Percentiles rank a stretch among this genome's conserved stretches.
phyloP scores from a whole-genome alignment of 345 rosid species.

The Zanthoxylum bungeanum region DNA sequence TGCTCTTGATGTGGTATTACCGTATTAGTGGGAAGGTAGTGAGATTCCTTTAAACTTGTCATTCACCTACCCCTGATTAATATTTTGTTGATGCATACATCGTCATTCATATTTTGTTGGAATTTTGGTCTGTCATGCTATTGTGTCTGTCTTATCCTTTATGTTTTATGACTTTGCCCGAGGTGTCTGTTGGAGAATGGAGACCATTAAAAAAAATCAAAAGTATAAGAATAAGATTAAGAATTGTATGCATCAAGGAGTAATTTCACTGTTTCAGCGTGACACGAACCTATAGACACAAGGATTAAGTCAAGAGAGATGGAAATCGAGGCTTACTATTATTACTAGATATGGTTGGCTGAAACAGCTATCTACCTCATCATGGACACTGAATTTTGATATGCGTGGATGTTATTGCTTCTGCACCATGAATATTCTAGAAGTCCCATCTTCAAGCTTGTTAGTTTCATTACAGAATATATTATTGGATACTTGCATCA shows the following conservation, averaged over 20 bases:
- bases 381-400: not conserved
- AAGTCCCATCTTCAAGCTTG: not conserved
- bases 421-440: too few relatives aligned
- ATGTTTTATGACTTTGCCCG: not conserved
- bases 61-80: too few relatives aligned
- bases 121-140: not conserved
- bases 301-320: too few relatives aligned
- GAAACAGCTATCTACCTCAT: too few relatives aligned
- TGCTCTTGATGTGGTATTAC: not conserved
- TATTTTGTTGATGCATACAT: too few relatives aligned
- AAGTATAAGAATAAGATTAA: not conserved
- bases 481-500: not conserved
- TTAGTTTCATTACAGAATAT: slow-evolving; percentile 12
- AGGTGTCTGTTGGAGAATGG: not conserved
- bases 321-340: too few relatives aligned
- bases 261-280: not conserved
- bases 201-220: not conserved
- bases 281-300: not conserved
- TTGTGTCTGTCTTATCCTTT: not conserved
- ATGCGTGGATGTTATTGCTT: too few relatives aligned
- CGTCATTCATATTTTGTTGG: too few relatives aligned
- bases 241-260: not conserved
- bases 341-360: too few relatives aligned
- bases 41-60: not conserved
- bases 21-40: not conserved